Base-by-base conservation (phyloP, 208 protist species). In the Novymonas esmeraldas region DNA sequence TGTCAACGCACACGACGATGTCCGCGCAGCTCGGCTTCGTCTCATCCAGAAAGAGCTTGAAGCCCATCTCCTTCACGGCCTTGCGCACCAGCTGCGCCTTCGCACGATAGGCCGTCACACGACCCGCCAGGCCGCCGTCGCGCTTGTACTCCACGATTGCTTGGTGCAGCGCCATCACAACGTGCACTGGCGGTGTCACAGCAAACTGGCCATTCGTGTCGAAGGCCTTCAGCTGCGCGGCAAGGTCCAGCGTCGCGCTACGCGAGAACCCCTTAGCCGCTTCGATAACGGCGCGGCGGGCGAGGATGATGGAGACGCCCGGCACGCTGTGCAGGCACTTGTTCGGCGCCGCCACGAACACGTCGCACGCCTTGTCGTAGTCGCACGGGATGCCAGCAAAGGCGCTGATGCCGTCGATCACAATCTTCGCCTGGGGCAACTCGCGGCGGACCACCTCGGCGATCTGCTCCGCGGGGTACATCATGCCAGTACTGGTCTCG, bases 321-420 rank as follows among this genome's bases (percentile, higher is more conserved):
- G 90, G 92, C 3, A 95, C 87, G 48, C 88, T 85, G 76, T 97
- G 90, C 50, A 97, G 68, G 57, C 92, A 97, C 67, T 97, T 97
- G 76, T 97, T 97, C 31, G 92, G 63, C 2, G 88, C 89, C 0
- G 79, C 82, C 41, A 94, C 73, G 24, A 96, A 72, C 28, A 89
- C 72, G 60, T 95, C 92, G 50, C 83, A 89, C 13, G 88, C 61
- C 28, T 84, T 82, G 13, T 60, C 62, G 24, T 83, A 81, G 49
- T 81, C 65, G 42, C 92, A 67, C 22, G 84, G 66, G 3, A 92
- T 84, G 18, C 82, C 88, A 41, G 85, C 90, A 81, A 97, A 95
- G 46, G 81, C 90, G 60, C 82, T 93, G 70, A 97, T 95, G 41
- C 85, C 70, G 55, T 97, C 93, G 13, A 90, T 81, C 36, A 97